Base-by-base conservation (phyloP, 805 yeast species). In the Millerago galiae region DNA sequence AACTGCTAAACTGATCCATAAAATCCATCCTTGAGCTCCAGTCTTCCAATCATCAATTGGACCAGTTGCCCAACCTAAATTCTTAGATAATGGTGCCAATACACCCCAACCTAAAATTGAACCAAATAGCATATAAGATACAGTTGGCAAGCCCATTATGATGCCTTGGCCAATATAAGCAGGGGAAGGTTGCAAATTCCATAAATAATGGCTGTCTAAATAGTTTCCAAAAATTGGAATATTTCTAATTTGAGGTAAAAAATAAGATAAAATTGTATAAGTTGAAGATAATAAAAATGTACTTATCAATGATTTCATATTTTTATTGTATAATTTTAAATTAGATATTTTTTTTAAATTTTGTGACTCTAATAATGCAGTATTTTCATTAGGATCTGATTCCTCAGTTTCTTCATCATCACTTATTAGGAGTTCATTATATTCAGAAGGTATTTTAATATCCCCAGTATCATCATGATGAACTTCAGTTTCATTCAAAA, bases 121-220 rank as follows among this genome's bases (percentile, higher is more conserved):
- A 3, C 99, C 99, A 51, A 88, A 73, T 34, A 91, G 64, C 99
- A 91, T 91, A 48, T 89, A 84, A 9, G 87, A 72, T 0, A 89
- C 95, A 0, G 98, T 89, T 2, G 90, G 86, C 8, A 89, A 66
- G 0, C 99, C 99, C 99, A 91, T 91, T 44, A 91, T 91, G 33
- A 93, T 88, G 4, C 99, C 99, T 62, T 91, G 99, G 3, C 99
- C 99, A 29, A 93, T 75, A 59, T 91, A 91, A 0, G 98, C 98
- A 0, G 99, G 99, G 0, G 96, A 88, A 0, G 96, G 96, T 60
- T 93, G 96, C 46, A 93, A 75, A 45, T 83, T 81, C 93, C 97
- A 86, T 36, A 84, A 70, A 62, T 86, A 85, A 14, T 70, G 62
- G 16, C 64, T 55, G 0, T 95, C 84, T 15, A 87, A 63, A 35